Evolutionary conservation across 1,284 basidiomycete species (phyloP).

Genomic region (Microbotryomycetes sp.): DNA sequence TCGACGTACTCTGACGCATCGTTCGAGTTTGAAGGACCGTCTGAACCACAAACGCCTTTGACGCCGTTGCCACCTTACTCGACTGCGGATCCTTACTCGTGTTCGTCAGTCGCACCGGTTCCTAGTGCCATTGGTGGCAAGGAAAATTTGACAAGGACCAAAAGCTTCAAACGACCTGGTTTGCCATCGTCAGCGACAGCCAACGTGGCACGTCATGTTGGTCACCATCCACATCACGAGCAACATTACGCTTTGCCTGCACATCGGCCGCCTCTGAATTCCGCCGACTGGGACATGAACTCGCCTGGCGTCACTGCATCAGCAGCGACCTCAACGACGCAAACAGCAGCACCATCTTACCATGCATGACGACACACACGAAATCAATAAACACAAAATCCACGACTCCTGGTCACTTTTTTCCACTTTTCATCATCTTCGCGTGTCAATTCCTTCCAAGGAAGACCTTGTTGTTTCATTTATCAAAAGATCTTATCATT

Average conservation of each 20-base stretch:
- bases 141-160: slow-evolving; percentile 13
- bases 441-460: no score
- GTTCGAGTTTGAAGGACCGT: slow-evolving; percentile 7
- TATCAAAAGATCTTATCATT: no score
- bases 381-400: no score
- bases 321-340: background rate
- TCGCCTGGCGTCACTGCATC: no score
- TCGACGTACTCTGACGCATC: slow-evolving; percentile 5
- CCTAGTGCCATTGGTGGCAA: slow-evolving; percentile 1
- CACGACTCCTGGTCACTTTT: no score
- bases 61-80: slow-evolving; percentile 25
- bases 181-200: no score
- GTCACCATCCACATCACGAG: background rate
- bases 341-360: background rate
- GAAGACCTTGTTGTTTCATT: no score
- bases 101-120: background rate
- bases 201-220: no score
- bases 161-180: background rate
- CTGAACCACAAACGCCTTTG: slow-evolving; percentile 30
- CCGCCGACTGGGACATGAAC: background rate
- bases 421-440: no score
- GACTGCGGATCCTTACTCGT: slow-evolving; percentile 13
- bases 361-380: background rate
- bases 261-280: background rate
- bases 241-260: background rate